Base-by-base conservation (phyloP, 768 basidiomycete species). In the Boletus patriciae region DNA sequence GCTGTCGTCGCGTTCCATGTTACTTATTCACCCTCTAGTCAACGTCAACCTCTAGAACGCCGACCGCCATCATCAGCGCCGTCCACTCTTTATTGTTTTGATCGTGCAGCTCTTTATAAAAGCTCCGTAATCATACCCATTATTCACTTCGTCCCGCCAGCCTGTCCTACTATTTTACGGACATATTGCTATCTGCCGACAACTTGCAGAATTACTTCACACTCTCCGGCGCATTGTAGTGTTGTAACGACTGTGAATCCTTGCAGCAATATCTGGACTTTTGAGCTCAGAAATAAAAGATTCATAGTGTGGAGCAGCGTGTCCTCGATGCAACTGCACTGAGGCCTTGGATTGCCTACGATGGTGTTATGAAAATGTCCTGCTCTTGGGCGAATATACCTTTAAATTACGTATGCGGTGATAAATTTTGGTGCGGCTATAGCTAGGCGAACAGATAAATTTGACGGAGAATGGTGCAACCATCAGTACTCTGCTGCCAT, bases 1-100 rank as follows among this genome's bases (percentile, higher is more conserved):
- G 18, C 1, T 31, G 0, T 29, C 2, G 16, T 46, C 12, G 1
- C 21, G n/a, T 19, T 2, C 0, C 1, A 13, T 38, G 10, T 63
- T 47, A 29, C 42, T 69, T 1, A 66, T 34, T 3, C 0, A 6
- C 12, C 6, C 0, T 41, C 19, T 4, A 71, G 71, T 69, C 55
- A 57, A 40, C 41, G 42, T 66, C 50, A 38, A 44, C 48, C 44
- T 62, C 31, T 66, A 69, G 56, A 58, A 25, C 42, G 2, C 12
- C 34, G 15, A 19, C 23, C 6, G 13, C 25, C 31, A 15, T 47
- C 2, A n/a, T 34, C 9, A 4, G 47, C 49, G 25, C 49, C 3
- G 29, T 65, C 60, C 70, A 19, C 50, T 72, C 70, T 0, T 70
- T 62, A 36, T 42, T 42, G 19, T 52, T 29, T 52, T 55, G 23